Percentiles rank a stretch among this genome's conserved stretches.
Evolutionary conservation across 73 alveolate genomes (phyloP).

Genomic region (Paramecium primaurelia): DNA sequence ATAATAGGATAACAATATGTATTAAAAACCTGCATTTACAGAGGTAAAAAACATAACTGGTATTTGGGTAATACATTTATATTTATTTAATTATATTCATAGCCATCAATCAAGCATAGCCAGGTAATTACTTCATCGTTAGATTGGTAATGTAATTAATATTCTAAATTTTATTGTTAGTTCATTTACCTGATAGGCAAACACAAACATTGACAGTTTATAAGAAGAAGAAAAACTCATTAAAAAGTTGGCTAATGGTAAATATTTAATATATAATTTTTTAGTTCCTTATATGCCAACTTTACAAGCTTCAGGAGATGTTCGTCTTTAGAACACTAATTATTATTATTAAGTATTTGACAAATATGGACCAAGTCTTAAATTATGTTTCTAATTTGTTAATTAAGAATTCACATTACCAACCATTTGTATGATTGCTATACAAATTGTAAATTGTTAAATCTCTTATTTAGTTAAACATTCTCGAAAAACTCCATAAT

Average conservation of each 20-base stretch:
- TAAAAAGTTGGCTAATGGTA: background rate
- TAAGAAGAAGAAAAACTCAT: constrained; percentile 19
- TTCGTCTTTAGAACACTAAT: background rate
- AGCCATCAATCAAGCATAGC: background rate
- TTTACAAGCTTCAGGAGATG: background rate
- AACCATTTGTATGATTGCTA: constrained; percentile 15
- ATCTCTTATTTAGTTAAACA: background rate
- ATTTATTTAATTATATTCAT: background rate
- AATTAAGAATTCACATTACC: constrained; percentile 13
- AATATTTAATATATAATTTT: background rate
- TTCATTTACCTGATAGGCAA: constrained; percentile 39
- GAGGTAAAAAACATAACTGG: constrained; percentile 28
- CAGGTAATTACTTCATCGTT: background rate
- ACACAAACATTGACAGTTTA: background rate
- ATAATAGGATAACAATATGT: background rate
- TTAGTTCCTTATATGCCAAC: background rate
- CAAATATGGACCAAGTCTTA: constrained; percentile 37
- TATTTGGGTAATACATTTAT: background rate
- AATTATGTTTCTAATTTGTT: constrained; percentile 6
- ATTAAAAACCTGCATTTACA: constrained; percentile 20
- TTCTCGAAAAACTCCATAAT: constrained; percentile 50
- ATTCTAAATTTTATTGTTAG: constrained; percentile 14
- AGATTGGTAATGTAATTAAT: constrained; percentile 35
- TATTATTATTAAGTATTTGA: constrained; percentile 17
- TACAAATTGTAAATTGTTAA: background rate